Percentiles rank a stretch among this genome's conserved stretches.
Conservation (phyloP, 345 rosid genomes). For the Gossypium herbaceum region DNA sequence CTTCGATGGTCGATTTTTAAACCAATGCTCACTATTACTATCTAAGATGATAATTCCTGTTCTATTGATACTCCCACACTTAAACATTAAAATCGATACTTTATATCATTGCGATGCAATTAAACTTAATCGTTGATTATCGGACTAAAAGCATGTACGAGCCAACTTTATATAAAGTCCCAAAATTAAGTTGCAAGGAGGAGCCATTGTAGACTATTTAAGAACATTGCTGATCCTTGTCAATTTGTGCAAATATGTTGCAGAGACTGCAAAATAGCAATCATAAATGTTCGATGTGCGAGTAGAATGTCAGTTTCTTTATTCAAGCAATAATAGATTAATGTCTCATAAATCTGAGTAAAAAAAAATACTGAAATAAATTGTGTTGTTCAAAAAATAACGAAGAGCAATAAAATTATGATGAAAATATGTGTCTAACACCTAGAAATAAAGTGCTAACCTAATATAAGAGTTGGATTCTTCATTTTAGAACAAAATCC, state of each 20-base stretch:
- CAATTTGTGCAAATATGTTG: background rate
- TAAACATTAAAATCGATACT: constrained; percentile 55
- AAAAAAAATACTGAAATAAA: too few species aligned
- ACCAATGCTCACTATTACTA: background rate
- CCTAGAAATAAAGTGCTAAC: too few species aligned
- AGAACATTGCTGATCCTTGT: background rate
- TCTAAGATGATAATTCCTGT: constrained; percentile 38
- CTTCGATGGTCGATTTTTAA: constrained; percentile 3
- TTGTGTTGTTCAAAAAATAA: too few species aligned
- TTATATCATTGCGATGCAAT: constrained; percentile 47
- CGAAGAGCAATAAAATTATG: too few species aligned
- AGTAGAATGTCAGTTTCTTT: background rate
- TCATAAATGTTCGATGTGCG: background rate
- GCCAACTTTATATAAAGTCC: constrained; percentile 48
- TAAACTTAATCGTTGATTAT: constrained; percentile 24
- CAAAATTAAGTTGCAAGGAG: background rate
- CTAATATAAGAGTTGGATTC: too few species aligned
- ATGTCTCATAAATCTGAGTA: background rate
- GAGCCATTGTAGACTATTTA: too few species aligned
- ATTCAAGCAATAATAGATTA: background rate
- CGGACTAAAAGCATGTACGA: background rate
- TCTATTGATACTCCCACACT: constrained; percentile 59
- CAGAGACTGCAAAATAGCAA: background rate
- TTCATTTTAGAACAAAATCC: background rate
- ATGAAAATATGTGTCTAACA: too few species aligned